These are phyloP conservation scores for Picochlorum sp. DNA, from an alignment of 139 green algal genomes.

Conservation along the genomic window DNA sequence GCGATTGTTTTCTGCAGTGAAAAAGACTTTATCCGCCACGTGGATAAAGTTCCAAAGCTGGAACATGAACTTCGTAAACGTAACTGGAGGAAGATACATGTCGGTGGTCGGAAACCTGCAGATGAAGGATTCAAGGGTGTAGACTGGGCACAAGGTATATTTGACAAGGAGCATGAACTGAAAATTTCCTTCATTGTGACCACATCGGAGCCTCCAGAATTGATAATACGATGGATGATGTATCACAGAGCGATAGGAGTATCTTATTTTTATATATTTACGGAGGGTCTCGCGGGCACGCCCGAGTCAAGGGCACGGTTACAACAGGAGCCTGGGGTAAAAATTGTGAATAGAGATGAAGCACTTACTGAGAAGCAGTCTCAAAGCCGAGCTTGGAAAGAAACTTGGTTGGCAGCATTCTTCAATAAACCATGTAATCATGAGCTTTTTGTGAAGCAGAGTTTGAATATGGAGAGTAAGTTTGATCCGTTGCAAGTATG, in stretches of 20 bases:
- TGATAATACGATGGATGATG: conserved; percentile 40
- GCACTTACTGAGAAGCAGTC: conserved; percentile 33
- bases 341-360: conserved; percentile 29
- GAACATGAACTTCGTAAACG: not conserved
- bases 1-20: conserved; percentile 1
- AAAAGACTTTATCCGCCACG: conserved; percentile 8
- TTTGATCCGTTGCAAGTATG: not conserved
- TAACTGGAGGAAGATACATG: not conserved
- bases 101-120: no score
- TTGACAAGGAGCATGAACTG: not conserved
- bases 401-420: conserved; percentile 69
- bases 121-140: no score
- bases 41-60: conserved; percentile 4
- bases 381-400: conserved; percentile 61
- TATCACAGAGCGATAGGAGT: conserved; percentile 47
- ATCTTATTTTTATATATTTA: conserved; percentile 48
- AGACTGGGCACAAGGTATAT: not conserved
- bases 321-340: conserved; percentile 24
- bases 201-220: conserved; percentile 30
- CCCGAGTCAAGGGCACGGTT: conserved; percentile 9
- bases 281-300: conserved; percentile 31
- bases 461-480: conserved; percentile 53
- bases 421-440: conserved; percentile 85
- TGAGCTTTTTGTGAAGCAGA: conserved; percentile 76
- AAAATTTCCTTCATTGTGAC: conserved; percentile 50